These are phyloP conservation scores for Vitis cinerea DNA, from an alignment of 164 flowering plant species.

Conservation along the genomic window DNA sequence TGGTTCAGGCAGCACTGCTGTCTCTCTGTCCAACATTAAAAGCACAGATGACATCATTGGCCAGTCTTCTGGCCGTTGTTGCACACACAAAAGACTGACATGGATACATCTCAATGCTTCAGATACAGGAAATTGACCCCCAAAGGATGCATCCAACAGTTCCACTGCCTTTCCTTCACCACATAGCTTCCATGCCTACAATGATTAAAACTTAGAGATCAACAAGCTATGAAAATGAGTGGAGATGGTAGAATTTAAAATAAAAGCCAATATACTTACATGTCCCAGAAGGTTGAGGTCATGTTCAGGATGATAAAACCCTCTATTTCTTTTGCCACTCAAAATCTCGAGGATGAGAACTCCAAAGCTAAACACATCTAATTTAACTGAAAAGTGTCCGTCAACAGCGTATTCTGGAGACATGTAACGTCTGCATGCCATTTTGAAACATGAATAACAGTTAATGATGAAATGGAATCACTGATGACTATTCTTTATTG, in stretches of 20 bases:
- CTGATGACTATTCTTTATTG: no score
- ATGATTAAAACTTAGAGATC: no score
- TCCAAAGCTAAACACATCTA: background rate
- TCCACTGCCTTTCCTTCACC: constrained; percentile 7
- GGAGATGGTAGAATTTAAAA: no score
- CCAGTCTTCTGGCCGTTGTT: constrained; percentile 14
- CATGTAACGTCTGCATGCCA: no score
- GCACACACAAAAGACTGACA: constrained; percentile 1
- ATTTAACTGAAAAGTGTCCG: no score
- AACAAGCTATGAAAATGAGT: no score
- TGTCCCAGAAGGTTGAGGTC: background rate
- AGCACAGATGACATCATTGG: constrained; percentile 12
- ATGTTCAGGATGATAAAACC: background rate
- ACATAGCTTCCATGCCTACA: constrained; percentile 25
- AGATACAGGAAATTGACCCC: background rate
- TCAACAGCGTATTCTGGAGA: no score
- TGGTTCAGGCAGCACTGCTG: background rate
- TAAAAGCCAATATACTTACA: background rate
- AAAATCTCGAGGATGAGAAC: background rate
- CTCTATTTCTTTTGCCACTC: background rate
- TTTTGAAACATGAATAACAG: no score
- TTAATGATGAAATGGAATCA: background rate
- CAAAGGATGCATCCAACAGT: constrained; percentile 1
- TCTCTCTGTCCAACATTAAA: constrained; percentile 13
- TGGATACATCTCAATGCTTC: constrained; percentile 16